A percentile compares a stretch with the other conserved stretches of the same genome.
Evolutionary conservation across 176 grass and related monocot species (phyloP).

Genomic region (Cocos nucifera): DNA sequence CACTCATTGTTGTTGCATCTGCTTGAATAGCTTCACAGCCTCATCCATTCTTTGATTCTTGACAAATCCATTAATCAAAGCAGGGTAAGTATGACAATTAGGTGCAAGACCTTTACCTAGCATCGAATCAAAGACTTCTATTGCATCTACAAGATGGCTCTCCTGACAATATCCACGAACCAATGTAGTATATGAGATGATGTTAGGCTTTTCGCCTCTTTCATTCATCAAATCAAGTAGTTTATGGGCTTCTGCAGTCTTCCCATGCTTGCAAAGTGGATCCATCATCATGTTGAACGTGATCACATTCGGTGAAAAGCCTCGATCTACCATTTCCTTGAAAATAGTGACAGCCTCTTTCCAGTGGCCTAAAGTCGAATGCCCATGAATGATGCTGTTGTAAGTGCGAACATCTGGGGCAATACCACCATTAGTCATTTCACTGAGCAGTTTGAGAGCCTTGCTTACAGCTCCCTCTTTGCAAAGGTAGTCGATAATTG

Average conservation of each 20-base stretch:
- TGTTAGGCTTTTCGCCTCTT: background rate
- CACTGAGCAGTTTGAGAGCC: background rate
- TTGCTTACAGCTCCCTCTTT: conserved; percentile 2
- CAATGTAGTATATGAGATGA: background rate
- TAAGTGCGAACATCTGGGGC: background rate
- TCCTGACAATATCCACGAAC: conserved; percentile 8
- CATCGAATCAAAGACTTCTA: conserved; percentile 8
- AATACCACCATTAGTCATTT: conserved; percentile 17
- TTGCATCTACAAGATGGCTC: conserved; percentile 3
- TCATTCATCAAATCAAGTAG: conserved; percentile 16
- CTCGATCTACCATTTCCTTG: conserved; percentile 7
- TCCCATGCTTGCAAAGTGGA: conserved; percentile 18
- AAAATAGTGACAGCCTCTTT: conserved; percentile 2
- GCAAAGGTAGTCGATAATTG: conserved; percentile 6
- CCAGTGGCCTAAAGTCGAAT: conserved; percentile 11
- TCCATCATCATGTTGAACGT: conserved; percentile 5
- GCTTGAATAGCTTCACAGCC: conserved; percentile 3
- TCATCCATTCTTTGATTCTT: conserved; percentile 13
- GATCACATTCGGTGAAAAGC: background rate
- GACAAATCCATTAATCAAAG: conserved; percentile 1
- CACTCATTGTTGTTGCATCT: conserved; percentile 7
- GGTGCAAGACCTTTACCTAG: conserved; percentile 3
- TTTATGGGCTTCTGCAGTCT: conserved; percentile 1
- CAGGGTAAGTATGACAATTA: background rate
- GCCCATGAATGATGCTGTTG: conserved; percentile 18